These are phyloP conservation scores for Cyclotella kingstonii DNA, from an alignment of 108 stramenopile genomes.

Conservation along the genomic window DNA sequence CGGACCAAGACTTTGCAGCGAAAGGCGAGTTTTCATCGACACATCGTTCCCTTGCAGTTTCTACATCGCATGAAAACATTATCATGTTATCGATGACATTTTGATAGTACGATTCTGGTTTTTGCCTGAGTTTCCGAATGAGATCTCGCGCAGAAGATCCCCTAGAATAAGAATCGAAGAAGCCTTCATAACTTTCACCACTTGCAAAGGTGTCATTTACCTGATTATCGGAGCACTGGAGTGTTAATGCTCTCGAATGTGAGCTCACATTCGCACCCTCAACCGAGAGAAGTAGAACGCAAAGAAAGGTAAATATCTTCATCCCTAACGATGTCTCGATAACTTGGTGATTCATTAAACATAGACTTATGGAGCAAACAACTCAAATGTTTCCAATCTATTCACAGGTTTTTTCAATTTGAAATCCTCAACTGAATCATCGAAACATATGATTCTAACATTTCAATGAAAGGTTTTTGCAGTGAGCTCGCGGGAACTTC, in stretches of 20 bases:
- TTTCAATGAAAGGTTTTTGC: no score
- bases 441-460: no score
- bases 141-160: conserved; percentile 1
- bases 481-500: no score
- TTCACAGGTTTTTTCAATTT: no score
- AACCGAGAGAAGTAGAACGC: no score
- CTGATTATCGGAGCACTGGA: conserved; percentile 23
- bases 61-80: conserved; percentile 42
- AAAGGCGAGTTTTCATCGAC: conserved; percentile 25
- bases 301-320: no score
- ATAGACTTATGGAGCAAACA: no score
- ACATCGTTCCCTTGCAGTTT: conserved; percentile 29
- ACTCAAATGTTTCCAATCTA: no score
- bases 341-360: no score
- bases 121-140: conserved; percentile 18
- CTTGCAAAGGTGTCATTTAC: conserved; percentile 4
- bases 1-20: conserved; percentile 40
- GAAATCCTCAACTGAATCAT: no score
- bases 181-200: conserved; percentile 16
- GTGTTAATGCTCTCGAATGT: conserved; percentile 1
- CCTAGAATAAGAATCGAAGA: conserved; percentile 23
- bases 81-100: conserved; percentile 34
- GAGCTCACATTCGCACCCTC: no score
- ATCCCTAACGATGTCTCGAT: no score
- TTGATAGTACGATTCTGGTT: conserved; percentile 35